phyloP scores from a whole-genome alignment of 331 rosid genomes.

The Cydonia oblonga region DNA sequence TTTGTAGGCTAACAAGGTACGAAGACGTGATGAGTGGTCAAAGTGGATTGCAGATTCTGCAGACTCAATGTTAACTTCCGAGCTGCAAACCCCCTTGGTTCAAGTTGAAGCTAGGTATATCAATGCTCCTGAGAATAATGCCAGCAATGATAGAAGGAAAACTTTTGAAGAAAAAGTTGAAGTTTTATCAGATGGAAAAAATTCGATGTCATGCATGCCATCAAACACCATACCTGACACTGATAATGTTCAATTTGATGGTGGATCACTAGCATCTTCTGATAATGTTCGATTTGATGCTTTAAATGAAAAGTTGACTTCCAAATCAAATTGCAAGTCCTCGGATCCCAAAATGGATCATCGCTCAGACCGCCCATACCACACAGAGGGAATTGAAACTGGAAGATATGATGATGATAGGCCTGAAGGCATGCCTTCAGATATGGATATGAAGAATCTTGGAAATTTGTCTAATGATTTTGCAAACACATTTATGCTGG shows the following conservation, averaged over 20 bases:
- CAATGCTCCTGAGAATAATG: conserved; percentile 18
- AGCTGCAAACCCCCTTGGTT: conserved; percentile 19
- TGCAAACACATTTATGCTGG: conserved; percentile 82
- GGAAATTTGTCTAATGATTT: conserved; percentile 51
- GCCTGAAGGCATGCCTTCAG: conserved; percentile 31
- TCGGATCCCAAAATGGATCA: conserved; percentile 10
- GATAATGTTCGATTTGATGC: conserved; percentile 5
- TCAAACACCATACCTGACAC: conserved; percentile 20
- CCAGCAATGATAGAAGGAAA: conserved; percentile 21
- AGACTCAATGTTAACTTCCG: conserved; percentile 31
- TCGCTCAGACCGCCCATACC: conserved; percentile 7
- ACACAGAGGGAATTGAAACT: conserved; percentile 22
- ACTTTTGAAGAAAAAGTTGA: conserved; percentile 25
- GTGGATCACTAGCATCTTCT: conserved; percentile 16
- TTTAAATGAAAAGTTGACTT: conserved; percentile 11
- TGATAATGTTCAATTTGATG: conserved; percentile 18
- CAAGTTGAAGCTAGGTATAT: conserved; percentile 22
- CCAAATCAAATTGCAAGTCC: conserved; percentile 14
- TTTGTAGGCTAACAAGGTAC: conserved; percentile 57
- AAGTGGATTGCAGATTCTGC: conserved; percentile 57
- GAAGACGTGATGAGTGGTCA: conserved; percentile 66
- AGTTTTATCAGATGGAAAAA: conserved; percentile 15
- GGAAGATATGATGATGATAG: conserved; percentile 14
- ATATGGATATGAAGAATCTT: conserved; percentile 23
- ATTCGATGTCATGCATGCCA: conserved; percentile 13